phyloP scores from a whole-genome alignment of 2,329 filamentous ascomycete species.

The Fusarium torreyae region DNA sequence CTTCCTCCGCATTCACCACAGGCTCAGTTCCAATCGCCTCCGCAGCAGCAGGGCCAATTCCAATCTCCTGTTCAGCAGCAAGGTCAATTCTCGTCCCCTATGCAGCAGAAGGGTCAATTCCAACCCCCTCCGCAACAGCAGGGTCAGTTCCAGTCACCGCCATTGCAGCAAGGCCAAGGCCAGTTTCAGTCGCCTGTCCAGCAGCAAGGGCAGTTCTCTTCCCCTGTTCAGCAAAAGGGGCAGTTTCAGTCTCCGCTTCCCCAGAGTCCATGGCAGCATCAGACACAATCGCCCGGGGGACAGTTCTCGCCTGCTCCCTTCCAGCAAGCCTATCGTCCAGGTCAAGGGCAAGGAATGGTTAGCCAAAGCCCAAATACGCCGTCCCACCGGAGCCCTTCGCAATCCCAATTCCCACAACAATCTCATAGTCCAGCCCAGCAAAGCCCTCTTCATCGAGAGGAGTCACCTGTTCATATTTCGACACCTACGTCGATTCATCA shows the following conservation, averaged over 20 bases:
- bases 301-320: conserved; percentile 59
- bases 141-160: conserved; percentile 13
- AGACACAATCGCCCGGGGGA: conserved; percentile 41
- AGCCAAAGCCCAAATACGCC: conserved; percentile 48
- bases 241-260: conserved; percentile 29
- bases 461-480: conserved; percentile 31
- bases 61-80: conserved; percentile 11
- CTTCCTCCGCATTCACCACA: not conserved
- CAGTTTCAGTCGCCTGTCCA: not conserved
- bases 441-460: conserved; percentile 25
- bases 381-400: conserved; percentile 27
- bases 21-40: conserved; percentile 1
- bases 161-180: not conserved
- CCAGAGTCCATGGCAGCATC: conserved; percentile 36
- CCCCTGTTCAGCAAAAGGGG: conserved; percentile 21
- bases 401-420: conserved; percentile 28
- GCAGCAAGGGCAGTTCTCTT: conserved; percentile 13
- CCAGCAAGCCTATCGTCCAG: conserved; percentile 55
- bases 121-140: conserved; percentile 19
- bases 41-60: conserved; percentile 9
- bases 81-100: conserved; percentile 1
- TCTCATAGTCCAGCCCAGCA: conserved; percentile 19
- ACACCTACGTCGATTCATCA: conserved; percentile 33
- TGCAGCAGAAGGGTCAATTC: not conserved
- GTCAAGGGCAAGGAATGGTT: conserved; percentile 56